These are phyloP conservation scores for Chlamydomonas schloesseri DNA, from an alignment of 139 green algal species.

Conservation along the genomic window DNA sequence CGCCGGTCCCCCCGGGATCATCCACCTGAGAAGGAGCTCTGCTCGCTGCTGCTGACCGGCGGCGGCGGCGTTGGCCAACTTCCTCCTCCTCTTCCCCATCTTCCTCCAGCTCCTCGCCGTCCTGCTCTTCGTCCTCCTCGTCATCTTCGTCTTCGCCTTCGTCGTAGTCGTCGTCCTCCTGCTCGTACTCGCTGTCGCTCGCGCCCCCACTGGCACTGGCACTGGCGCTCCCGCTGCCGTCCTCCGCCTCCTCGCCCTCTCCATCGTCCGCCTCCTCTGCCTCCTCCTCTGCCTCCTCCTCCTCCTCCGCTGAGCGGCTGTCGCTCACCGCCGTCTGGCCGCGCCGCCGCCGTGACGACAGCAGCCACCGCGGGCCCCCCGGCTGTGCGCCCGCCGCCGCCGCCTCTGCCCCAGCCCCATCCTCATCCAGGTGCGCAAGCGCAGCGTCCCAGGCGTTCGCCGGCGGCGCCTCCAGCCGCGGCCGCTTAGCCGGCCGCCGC, in stretches of 20 bases:
- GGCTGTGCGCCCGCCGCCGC: not conserved
- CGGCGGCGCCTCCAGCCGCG: too few relatives aligned
- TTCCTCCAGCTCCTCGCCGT: too few relatives aligned
- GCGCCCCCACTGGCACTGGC: not conserved
- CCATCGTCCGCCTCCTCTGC: not conserved
- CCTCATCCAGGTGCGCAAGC: constrained; percentile 30
- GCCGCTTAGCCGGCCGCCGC: not conserved
- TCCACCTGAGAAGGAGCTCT: too few relatives aligned
- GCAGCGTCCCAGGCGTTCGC: constrained; percentile 49
- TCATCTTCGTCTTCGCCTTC: not conserved
- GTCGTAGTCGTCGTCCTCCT: not conserved
- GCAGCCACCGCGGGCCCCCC: too few relatives aligned
- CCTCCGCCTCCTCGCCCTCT: not conserved
- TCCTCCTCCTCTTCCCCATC: not conserved
- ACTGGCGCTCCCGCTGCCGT: constrained; percentile 3
- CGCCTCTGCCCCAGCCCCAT: not conserved
- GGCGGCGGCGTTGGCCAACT: too few relatives aligned
- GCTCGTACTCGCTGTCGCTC: not conserved
- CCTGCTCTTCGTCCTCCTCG: not conserved
- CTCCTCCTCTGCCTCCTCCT: not conserved
- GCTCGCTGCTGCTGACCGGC: too few relatives aligned
- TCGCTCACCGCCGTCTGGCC: not conserved
- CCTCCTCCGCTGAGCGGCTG: too few relatives aligned
- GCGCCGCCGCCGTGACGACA: too few relatives aligned
- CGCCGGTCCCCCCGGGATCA: too few relatives aligned